Evolutionary conservation across 345 rosid genomes (phyloP), one percentile per base, ranked within the genome.

Genomic region (Microthlaspi erraticum): DNA sequence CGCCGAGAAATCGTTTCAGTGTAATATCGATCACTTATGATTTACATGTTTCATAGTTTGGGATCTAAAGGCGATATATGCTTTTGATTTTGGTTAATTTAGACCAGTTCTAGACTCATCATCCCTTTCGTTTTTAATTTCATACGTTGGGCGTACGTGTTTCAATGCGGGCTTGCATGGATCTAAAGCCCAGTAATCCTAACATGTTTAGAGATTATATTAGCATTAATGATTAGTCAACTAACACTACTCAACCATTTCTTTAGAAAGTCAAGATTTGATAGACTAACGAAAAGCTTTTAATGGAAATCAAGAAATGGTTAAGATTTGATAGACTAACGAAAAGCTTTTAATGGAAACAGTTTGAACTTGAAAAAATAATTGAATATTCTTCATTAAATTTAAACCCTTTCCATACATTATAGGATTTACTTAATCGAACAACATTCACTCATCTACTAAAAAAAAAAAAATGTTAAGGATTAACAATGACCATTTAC

Each of bases 301-400:
- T n/a, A n/a, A n/a, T n/a, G n/a, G n/a, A n/a, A n/a, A n/a, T n/a
- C n/a, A n/a, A n/a, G n/a, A n/a, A n/a, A n/a, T n/a, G n/a, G n/a
- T n/a, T n/a, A n/a, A n/a, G n/a, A n/a, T n/a, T n/a, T n/a, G n/a
- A n/a, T n/a, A n/a, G n/a, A n/a, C n/a, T n/a, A n/a, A n/a, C n/a
- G n/a, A n/a, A n/a, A n/a, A n/a, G n/a, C n/a, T n/a, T n/a, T 56
- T n/a, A 43, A 18, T 56, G 44, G 72, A 19, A 56, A 43, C 44
- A 44, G 0, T 43, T 9, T 44, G 14, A 55, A 32, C 13, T 19
- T 46, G 1, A 1, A 45, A 46, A 55, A 46, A 12, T 43, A 53
- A 19, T 31, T 54, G 8, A 54, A 32, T 18, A 44, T 31, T 43
- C 20, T 55, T 32, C 43, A 43, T 43, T 68, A 10, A 10, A n/a